Evolutionary conservation across 441 rosid species (phyloP), one percentile per base, ranked within the genome.

Genomic region (Pelargonium australe): DNA sequence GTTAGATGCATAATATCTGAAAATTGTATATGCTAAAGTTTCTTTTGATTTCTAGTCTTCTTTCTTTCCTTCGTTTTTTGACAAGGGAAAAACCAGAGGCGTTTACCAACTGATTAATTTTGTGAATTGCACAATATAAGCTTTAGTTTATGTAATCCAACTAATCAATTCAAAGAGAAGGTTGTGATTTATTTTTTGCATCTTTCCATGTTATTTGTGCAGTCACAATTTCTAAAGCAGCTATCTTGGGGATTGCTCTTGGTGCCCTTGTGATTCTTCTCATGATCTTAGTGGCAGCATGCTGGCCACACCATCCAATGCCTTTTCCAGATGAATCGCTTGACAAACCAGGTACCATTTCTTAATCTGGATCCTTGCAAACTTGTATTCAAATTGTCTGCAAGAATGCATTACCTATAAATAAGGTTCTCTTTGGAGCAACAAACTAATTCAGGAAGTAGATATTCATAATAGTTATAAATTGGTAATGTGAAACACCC

Each of bases 141-240:
- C 41, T 37, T 37, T 37, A 6, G 41, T 37, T 37, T 37, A 37
- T 37, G 41, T 37, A 37, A 37, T 37, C 41, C 41, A 19, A 17
- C 16, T 14, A 17, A 6, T 16, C 8, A 53, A 3, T 14, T 53
- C 23, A 6, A 55, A 55, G n/a, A 55, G 20, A 55, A 55, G 61
- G 61, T 55, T 14, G 23, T 20, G 9, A 58, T 58, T 58, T 60
- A 34, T 10, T 28, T 19, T 19, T 6, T 61, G 12, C 44, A 37
- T 28, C 63, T 69, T 19, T 1, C 31, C 1, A 5, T 45, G 53
- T 75, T 71, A 19, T 75, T n/a, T 28, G 40, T 72, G 81, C 89
- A 92, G 98, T 82, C 70, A 73, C 87, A 44, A 87, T 95, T 68
- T 86, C 99, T n/a, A 92, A 90, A 87, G 97, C 94, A 17, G 95